Evolutionary conservation across 805 yeast genomes (phyloP).

Genomic region (Monosporozyma unispora): DNA sequence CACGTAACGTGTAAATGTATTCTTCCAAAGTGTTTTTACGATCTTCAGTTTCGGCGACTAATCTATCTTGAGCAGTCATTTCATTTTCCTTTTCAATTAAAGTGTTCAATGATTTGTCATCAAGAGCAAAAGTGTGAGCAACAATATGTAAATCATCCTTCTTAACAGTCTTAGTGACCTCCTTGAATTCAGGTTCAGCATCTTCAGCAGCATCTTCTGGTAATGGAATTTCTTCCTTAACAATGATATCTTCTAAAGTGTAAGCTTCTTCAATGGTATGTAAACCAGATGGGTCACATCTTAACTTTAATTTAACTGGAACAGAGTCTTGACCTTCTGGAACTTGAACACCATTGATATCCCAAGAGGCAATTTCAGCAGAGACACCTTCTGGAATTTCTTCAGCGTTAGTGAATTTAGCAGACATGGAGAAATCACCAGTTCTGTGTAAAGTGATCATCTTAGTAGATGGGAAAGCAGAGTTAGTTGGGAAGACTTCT

Average conservation of each 20-base stretch:
- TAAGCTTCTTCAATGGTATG: constrained; percentile 90
- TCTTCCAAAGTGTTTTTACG: constrained; percentile 97
- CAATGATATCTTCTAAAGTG: constrained; percentile 84
- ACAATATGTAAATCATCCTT: constrained; percentile 65
- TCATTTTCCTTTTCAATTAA: constrained; percentile 76
- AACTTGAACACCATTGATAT: constrained; percentile 74
- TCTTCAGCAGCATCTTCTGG: constrained; percentile 42
- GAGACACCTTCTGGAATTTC: constrained; percentile 63
- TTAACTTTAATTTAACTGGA: constrained; percentile 84
- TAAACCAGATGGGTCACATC: constrained; percentile 96
- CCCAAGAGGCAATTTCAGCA: constrained; percentile 73
- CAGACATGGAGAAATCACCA: constrained; percentile 78
- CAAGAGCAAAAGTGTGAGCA: constrained; percentile 53
- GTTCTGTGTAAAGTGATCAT: constrained; percentile 88
- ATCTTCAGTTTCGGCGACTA: constrained; percentile 97
- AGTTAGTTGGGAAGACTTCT: constrained; percentile 95
- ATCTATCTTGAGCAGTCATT: constrained; percentile 83
- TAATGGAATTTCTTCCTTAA: constrained; percentile 75
- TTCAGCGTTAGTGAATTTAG: constrained; percentile 69
- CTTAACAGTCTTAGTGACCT: constrained; percentile 89
- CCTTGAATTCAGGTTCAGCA: constrained; percentile 76
- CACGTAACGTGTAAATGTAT: constrained; percentile 95
- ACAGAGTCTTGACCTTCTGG: constrained; percentile 67
- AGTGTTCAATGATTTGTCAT: constrained; percentile 45
- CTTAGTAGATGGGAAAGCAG: constrained; percentile 89